Evolutionary conservation across 2,329 filamentous ascomycete genomes (phyloP).

Genomic region (Elsinoe australis): DNA sequence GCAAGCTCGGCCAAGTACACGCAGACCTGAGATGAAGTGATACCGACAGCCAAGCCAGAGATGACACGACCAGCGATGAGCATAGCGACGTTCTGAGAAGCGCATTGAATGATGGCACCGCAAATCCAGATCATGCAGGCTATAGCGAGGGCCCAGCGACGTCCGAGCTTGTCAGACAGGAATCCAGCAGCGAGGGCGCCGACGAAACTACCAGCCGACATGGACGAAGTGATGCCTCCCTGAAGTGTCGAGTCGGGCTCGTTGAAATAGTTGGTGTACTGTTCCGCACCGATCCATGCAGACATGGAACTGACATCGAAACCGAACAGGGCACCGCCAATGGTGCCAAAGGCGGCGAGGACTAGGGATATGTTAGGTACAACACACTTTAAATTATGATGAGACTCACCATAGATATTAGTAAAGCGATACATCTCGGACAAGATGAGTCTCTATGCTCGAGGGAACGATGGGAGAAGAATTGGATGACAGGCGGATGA

Average conservation of each 20-base stretch:
- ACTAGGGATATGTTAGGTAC: no score
- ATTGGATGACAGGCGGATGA: background rate
- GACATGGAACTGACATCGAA: slow-evolving; percentile 58
- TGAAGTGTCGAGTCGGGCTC: slow-evolving; percentile 29
- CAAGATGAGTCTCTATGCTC: background rate
- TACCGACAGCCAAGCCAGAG: slow-evolving; percentile 78
- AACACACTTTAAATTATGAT: no score
- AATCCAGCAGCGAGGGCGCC: slow-evolving; percentile 41
- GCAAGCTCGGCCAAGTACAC: slow-evolving; percentile 86
- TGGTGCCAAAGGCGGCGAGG: slow-evolving; percentile 48
- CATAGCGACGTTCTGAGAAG: slow-evolving; percentile 33
- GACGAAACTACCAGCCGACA: slow-evolving; percentile 44
- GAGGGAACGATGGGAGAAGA: background rate
- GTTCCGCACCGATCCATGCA: slow-evolving; percentile 43
- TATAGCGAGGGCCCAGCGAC: slow-evolving; percentile 38
- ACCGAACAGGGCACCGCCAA: slow-evolving; percentile 63
- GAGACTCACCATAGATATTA: slow-evolving; percentile 11
- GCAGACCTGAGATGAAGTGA: slow-evolving; percentile 83
- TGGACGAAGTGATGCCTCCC: slow-evolving; percentile 42
- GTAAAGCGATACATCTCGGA: slow-evolving; percentile 5
- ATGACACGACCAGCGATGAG: slow-evolving; percentile 65
- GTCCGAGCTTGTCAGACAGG: slow-evolving; percentile 41
- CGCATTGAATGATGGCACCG: slow-evolving; percentile 33
- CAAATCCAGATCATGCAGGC: slow-evolving; percentile 41
- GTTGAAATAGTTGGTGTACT: slow-evolving; percentile 39